These are phyloP conservation scores for Alternaria brassicicola DNA, from an alignment of 2,329 filamentous ascomycete species.

Conservation along the genomic window DNA sequence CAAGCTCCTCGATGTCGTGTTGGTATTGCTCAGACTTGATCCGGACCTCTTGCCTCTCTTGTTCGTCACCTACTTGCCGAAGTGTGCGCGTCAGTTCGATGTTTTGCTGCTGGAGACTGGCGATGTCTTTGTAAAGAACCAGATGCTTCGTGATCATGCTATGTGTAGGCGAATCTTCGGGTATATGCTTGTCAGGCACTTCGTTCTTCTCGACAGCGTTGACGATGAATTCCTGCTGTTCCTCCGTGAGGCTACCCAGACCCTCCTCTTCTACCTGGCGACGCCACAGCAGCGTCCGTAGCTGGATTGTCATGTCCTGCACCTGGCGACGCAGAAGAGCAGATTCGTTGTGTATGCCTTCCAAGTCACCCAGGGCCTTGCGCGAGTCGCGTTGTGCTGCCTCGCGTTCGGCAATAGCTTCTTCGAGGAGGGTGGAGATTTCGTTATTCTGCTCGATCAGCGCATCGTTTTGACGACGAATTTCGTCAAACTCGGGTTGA, in stretches of 20 bases:
- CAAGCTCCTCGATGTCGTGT: conserved; percentile 71
- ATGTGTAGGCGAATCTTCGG: conserved; percentile 80
- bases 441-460: conserved; percentile 81
- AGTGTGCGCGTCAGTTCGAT: conserved; percentile 81
- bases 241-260: conserved; percentile 69
- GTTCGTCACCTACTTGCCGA: conserved; percentile 81
- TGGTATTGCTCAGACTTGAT: conserved; percentile 61
- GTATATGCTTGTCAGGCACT: conserved; percentile 67
- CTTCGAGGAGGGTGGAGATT: conserved; percentile 77
- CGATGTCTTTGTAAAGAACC: conserved; percentile 85
- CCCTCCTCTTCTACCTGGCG: conserved; percentile 83
- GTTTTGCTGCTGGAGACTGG: conserved; percentile 87
- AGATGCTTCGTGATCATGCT: conserved; percentile 87
- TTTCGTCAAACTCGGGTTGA: conserved; percentile 84
- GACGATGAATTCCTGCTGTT: conserved; percentile 77
- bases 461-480: conserved; percentile 79
- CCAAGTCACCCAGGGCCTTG: conserved; percentile 76
- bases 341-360: conserved; percentile 66
- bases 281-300: conserved; percentile 89
- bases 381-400: conserved; percentile 76
- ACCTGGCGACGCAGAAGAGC: conserved; percentile 85
- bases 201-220: conserved; percentile 74
- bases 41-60: conserved; percentile 88
- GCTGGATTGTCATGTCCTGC: conserved; percentile 85
- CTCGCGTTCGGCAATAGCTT: conserved; percentile 81